Base-by-base conservation (phyloP, 2,329 filamentous ascomycete species). In the Diaporthe sp. region DNA sequence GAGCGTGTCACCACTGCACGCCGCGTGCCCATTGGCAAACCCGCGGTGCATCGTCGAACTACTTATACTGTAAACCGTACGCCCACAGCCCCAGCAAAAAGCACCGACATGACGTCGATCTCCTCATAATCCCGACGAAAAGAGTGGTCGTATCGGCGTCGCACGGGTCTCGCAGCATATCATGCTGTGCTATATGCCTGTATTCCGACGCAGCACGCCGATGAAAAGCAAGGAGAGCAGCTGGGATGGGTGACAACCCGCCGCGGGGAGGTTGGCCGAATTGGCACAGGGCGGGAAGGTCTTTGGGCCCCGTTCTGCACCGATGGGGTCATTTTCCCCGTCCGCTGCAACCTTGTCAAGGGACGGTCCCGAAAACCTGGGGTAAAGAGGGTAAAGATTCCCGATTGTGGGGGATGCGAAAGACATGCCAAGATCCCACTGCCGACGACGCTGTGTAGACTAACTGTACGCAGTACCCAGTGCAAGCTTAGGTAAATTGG, bases 311-410 rank as follows among this genome's bases (percentile, higher is more conserved):
- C 15, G 12, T 68, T 40, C 47, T 54, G 47, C 22, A 45, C 64
- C 19, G 64, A 54, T 54, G 33, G 15, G 64, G 64, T 40, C 45
- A 68, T 54, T 68, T 68, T 30, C 64, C 64, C 64, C 64, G 64
- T 19, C 47, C 47, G 64, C 64, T n/a, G 61, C 30, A 67, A 67
- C 45, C 45, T 13, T 25, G 45, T n/a, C 64, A 54, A 4, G n/a
- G n/a, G 30, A 42, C 33, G 13, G 33, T 15, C 13, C 64, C 47
- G 42, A 7, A 68, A 68, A 68, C n/a, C 64, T 54, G 64, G 64
- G 64, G 64, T 68, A 68, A 68, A 68, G 47, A 68, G 64, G 64
- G 64, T 68, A 68, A 68, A 68, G 47, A 68, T 68, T 40, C 17
- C 64, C 64, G 64, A 54, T n/a, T 40, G 45, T 68, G 64, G 45